Evolutionary conservation across 176 grass and related monocot species (phyloP), one percentile per base, ranked within the genome.

Genomic region (Phoenix dactylifera): DNA sequence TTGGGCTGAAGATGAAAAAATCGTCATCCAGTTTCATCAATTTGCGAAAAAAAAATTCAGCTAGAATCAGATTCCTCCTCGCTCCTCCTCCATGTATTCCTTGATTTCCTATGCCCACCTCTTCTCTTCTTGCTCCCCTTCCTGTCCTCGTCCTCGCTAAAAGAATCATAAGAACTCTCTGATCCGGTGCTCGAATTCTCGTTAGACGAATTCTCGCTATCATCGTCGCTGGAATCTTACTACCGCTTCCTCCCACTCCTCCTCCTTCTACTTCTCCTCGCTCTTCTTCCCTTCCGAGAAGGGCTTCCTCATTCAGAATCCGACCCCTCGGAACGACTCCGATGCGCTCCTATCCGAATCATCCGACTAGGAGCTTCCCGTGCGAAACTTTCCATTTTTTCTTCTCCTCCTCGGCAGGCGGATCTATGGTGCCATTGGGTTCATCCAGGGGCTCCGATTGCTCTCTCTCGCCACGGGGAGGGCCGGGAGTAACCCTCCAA

Each of bases 401-500:
- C 65, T 71, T 51, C 55, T 66, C 19, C 10, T 73, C 75, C n/a
- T 39, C 58, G 0, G 50, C 22, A 48, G 59, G 18, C 9, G 50
- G 1, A 32, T 54, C 70, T 5, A 54, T 5, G 24, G 24, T 12
- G 15, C 26, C 70, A 62, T 62, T 25, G 18, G 51, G 72, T 72
- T 74, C 73, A 35, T 72, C 59, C 16, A 49, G 64, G 23, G 30
- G 24, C 24, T 74, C 73, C 18, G 50, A 69, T 7, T 82, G 68
- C 30, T 65, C 73, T 51, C 68, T 80, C 1, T 78, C 79, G 32
- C 74, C 49, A 2, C 74, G 84, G 6, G 88, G 85, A 10, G 84
- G 88, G 54, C 82, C 89, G 7, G 94, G 85, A 22, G 71, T 81
- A 44, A 72, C 67, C 59, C 81, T 86, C 84, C 79, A 98, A 88